Percentiles rank a stretch among this genome's conserved stretches.
Evolutionary conservation across 139 green algal species (phyloP).

Genomic region (Closterium sp.): DNA sequence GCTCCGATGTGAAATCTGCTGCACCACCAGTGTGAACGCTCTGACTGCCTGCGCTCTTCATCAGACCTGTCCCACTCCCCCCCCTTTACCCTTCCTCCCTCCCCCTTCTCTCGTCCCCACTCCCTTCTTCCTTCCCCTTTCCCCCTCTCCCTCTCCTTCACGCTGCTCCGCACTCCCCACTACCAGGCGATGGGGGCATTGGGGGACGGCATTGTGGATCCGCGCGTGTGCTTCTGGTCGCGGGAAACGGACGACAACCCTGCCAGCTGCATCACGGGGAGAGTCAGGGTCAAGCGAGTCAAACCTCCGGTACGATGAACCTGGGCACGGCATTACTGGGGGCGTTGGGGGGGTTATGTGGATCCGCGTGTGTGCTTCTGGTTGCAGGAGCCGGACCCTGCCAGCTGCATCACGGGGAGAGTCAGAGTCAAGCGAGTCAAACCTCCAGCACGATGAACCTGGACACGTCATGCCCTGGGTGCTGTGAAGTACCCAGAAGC

Average conservation of each 20-base stretch:
- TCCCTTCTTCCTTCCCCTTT: background rate
- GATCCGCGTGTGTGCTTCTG: no score
- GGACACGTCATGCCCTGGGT: background rate
- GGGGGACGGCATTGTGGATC: background rate
- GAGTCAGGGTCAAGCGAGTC: background rate
- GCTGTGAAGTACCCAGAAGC: no score
- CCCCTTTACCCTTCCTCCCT: background rate
- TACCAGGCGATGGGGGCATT: background rate
- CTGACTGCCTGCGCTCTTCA: background rate
- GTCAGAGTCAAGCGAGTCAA: background rate
- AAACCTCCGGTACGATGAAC: background rate
- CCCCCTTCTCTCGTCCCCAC: background rate
- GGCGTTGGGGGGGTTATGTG: no score
- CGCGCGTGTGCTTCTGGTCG: background rate
- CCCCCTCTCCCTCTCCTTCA: background rate
- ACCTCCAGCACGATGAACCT: background rate
- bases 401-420: background rate
- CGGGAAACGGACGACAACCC: background rate
- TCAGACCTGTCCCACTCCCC: background rate
- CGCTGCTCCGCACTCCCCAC: background rate
- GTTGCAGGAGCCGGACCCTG: no score
- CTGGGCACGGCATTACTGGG: background rate
- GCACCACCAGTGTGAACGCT: background rate
- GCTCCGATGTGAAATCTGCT: background rate
- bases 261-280: background rate